A percentile compares a stretch with the other conserved stretches of the same genome.
Conservation (phyloP, 2,329 filamentous ascomycete genomes). For the Fusarium newnesense region DNA sequence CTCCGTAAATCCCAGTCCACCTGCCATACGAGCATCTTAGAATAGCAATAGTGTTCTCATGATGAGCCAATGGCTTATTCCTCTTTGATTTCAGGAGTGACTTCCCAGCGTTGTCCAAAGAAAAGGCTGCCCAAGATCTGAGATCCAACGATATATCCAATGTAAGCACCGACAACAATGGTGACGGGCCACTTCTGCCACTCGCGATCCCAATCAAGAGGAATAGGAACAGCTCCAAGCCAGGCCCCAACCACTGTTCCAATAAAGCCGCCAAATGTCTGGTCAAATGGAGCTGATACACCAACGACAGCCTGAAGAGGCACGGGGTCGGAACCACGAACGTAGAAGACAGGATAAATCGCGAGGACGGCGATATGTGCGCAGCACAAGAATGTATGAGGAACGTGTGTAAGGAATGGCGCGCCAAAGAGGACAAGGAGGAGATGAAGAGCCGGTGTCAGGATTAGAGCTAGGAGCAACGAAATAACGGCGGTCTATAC, state of each 20-base stretch:
- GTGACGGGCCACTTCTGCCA: conserved; percentile 99
- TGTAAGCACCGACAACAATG: conserved; percentile 83
- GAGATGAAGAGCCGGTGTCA: conserved; percentile 71
- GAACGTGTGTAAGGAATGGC: conserved; percentile 82
- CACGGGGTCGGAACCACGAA: conserved; percentile 78
- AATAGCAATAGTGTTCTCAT: not conserved
- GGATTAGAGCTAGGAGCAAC: conserved; percentile 71
- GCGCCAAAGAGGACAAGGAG: conserved; percentile 90
- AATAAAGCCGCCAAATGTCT: conserved; percentile 83
- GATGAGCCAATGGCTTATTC: conserved; percentile 37
- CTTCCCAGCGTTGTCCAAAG: conserved; percentile 57
- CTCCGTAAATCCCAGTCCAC: not conserved
- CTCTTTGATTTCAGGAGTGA: conserved; percentile 38
- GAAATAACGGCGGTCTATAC: conserved; percentile 58
- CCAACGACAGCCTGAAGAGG: conserved; percentile 79
- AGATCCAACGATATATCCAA: conserved; percentile 79
- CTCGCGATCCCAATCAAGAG: conserved; percentile 97
- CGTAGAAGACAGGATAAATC: conserved; percentile 84
- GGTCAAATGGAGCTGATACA: conserved; percentile 78
- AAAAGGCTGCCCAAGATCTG: conserved; percentile 64
- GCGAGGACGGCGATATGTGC: conserved; percentile 84
- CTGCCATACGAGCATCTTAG: not conserved
- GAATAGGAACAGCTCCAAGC: conserved; percentile 94
- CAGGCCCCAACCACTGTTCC: conserved; percentile 85
- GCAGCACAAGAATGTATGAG: conserved; percentile 82